Evolutionary conservation across 352 stramenopile genomes (phyloP), one percentile per base, ranked within the genome.

Genomic region (Phytophthora pseudosyringae): DNA sequence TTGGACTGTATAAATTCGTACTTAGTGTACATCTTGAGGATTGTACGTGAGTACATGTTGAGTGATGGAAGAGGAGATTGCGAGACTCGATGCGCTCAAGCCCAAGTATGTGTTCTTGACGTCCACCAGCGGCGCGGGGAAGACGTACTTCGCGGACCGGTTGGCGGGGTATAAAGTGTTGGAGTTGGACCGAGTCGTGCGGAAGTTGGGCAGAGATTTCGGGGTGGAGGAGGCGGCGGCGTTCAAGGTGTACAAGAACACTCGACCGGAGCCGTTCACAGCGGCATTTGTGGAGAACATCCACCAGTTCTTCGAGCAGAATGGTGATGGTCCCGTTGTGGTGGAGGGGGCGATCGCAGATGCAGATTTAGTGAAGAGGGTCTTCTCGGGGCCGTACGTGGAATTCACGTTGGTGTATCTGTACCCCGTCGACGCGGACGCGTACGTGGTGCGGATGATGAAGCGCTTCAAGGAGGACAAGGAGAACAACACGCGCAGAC

Each of bases 391-490:
- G 16, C 15, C 8, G 5, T 66, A 66, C 26, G 21, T 31, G 10
- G 40, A 33, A 2, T 67, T 67, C 41, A 59, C 38, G 31, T 67
- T 66, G 5, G 59, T 67, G 43, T 67, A 67, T 44, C 13, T 67
- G 25, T 49, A 49, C 26, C 59, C 59, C 1, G 43, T 60, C n/a
- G 48, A 60, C 35, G 40, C 31, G 12, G 41, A 55, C 3, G 40
- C 35, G 36, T 60, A 67, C 33, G 59, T 46, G 40, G 10, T 13
- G 36, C 32, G 59, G 11, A 40, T 67, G 49, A 55, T 55, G 59
- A 67, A 43, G 35, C 59, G 41, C 7, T 67, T 67, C 33, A 50
- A 56, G 25, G 7, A 56, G 12, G 43, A 62, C 3, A 67, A 62
- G 26, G 44, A 60, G 16, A 62, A 62, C 6, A 35, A 28, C 43